Percentiles rank a stretch among this genome's conserved stretches.
Conservation (phyloP, 495 filamentous ascomycete genomes). For the Daldinia loculata region DNA sequence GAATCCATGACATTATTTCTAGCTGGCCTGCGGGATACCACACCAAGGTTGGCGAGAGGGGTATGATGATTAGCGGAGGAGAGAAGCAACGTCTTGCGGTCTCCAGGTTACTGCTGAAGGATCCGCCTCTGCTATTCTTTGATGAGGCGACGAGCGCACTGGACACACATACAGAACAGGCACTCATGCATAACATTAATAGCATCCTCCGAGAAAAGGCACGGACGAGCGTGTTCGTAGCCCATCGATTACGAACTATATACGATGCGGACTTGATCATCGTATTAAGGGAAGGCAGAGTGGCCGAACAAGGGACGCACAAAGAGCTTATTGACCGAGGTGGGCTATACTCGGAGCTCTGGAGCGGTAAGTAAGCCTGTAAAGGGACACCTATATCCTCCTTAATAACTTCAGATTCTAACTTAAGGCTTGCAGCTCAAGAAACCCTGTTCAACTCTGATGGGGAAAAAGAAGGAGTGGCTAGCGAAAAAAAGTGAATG, state of each 20-base stretch:
- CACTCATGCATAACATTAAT: slow-evolving; percentile 91
- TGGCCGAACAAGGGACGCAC: slow-evolving; percentile 89
- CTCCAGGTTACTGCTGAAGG: slow-evolving; percentile 85
- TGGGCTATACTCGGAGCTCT: slow-evolving; percentile 88
- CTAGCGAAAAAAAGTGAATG: not conserved
- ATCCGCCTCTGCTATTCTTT: slow-evolving; percentile 93
- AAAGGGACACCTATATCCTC: not conserved
- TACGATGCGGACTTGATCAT: slow-evolving; percentile 95
- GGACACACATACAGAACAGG: slow-evolving; percentile 95
- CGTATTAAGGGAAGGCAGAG: slow-evolving; percentile 81
- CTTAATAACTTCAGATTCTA: slow-evolving; percentile 11
- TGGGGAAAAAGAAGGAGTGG: slow-evolving; percentile 44
- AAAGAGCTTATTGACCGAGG: slow-evolving; percentile 77
- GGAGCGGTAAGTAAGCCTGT: slow-evolving; percentile 72
- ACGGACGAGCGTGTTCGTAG: slow-evolving; percentile 92
- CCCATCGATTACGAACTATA: slow-evolving; percentile 90
- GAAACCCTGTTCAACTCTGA: slow-evolving; percentile 54
- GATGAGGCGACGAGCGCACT: slow-evolving; percentile 97
- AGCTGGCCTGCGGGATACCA: slow-evolving; percentile 84
- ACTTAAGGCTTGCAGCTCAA: slow-evolving; percentile 48
- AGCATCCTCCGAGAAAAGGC: slow-evolving; percentile 88
- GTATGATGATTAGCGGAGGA: slow-evolving; percentile 97
- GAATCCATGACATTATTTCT: slow-evolving; percentile 83
- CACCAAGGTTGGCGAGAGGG: slow-evolving; percentile 93
- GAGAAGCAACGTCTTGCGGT: slow-evolving; percentile 96